Base-by-base conservation (phyloP, 139 green algal species). In the Picochlorum sp. region DNA sequence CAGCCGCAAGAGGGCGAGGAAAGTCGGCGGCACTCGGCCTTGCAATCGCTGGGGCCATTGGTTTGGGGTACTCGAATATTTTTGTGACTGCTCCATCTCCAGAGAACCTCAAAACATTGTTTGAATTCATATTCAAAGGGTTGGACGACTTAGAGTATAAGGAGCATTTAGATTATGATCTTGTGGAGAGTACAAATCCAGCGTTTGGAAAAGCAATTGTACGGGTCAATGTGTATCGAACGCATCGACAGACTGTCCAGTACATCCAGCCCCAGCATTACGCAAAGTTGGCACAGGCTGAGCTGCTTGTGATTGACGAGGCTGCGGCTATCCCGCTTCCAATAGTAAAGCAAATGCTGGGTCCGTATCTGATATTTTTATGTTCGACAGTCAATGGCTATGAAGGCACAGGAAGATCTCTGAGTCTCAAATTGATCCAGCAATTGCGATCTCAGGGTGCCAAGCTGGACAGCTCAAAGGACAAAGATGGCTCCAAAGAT, bases 271-370 rank as follows among this genome's bases (percentile, higher is more conserved):
- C 92, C 16, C 88, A 97, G 77, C 85, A 97, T 75, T 69, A 88
- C 51, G 81, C 85, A 62, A 57, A 41, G 44, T 80, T 97, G 64
- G 75, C 76, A 8, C 86, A 95, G 76, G 93, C 93, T 6, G 93
- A 98, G 85, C 84, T 98, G 66, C 70, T 98, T 44, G 90, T 98
- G 9, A 97, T 98, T 61, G 93, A 98, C 67, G 93, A 98, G 20
- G 90, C 90, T 11, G 91, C 91, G 1, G 92, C 92, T 55, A 98
- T 98, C 64, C 93, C 93, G 2, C 78, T 98, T 66, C 90, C 93
- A 1, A 57, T 92, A 49, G 93, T 98, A 15, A 95, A 92, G 71
- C 51, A 74, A 24, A 79, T 98, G 77, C 78, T 98, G 66, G 93
- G 93, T 3, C 92, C 92, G 14, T 98, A 98, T 83, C 79, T 98